Percentiles rank a stretch among this genome's conserved stretches.
These are phyloP conservation scores for Plasmodium blacklocki DNA, from an alignment of 169 alveolate species.

Conservation along the genomic window DNA sequence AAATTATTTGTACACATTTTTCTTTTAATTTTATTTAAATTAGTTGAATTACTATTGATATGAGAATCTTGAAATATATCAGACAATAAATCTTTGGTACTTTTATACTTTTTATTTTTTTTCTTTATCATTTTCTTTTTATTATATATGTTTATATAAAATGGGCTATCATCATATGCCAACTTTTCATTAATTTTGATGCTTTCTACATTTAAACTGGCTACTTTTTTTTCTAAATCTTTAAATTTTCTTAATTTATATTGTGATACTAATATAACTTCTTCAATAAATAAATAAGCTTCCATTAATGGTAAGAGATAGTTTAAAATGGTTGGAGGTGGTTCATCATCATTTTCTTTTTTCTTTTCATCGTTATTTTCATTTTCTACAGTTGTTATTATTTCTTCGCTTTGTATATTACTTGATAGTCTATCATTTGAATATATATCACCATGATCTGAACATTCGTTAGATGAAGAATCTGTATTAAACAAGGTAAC, in stretches of 20 bases:
- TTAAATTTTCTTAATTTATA: conserved; percentile 65
- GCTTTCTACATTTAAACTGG: conserved; percentile 47
- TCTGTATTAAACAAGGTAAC: conserved; percentile 18
- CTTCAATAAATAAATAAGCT: conserved; percentile 72
- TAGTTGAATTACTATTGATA: not conserved
- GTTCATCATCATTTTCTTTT: conserved; percentile 66
- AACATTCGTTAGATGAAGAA: conserved; percentile 19
- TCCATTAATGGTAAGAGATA: conserved; percentile 70
- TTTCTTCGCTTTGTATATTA: conserved; percentile 4
- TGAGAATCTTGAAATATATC: not conserved
- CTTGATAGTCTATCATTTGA: not conserved
- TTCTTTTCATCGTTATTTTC: conserved; percentile 36
- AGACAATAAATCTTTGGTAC: not conserved
- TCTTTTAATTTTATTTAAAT: conserved; percentile 27
- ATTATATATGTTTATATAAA: conserved; percentile 64
- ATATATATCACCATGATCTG: conserved; percentile 6
- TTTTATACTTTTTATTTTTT: not conserved
- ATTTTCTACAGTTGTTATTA: not conserved
- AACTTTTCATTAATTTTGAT: conserved; percentile 64
- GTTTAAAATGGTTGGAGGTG: conserved; percentile 71
- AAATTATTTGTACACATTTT: conserved; percentile 6
- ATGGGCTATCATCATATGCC: conserved; percentile 69
- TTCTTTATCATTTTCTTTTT: conserved; percentile 17
- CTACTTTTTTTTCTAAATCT: conserved; percentile 71
- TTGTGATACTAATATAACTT: conserved; percentile 67